Evolutionary conservation across 306 rosid species (phyloP).

Genomic region (Glycine latifolia): DNA sequence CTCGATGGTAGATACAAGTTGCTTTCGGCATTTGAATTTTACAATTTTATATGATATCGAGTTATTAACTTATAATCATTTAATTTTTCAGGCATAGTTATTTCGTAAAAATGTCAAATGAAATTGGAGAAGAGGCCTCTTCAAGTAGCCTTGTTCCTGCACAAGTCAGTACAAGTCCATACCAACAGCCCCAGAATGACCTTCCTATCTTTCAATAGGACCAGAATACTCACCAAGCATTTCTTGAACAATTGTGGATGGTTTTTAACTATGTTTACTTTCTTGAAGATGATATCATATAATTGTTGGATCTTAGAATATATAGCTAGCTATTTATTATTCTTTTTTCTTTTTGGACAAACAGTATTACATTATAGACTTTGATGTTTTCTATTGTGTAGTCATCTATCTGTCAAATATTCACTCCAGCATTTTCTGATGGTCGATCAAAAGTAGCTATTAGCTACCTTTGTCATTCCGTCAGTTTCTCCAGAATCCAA

Average conservation of each 20-base stretch:
- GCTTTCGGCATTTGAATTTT: constrained; percentile 15
- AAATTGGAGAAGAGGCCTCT: constrained; percentile 64
- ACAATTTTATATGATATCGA: constrained; percentile 7
- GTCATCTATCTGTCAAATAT: not conserved
- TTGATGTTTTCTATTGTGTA: constrained; percentile 21
- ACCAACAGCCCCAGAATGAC: constrained; percentile 56
- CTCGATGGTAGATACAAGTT: constrained; percentile 70
- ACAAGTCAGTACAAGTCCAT: constrained; percentile 37
- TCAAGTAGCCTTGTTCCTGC: constrained; percentile 67
- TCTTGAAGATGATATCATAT: constrained; percentile 8
- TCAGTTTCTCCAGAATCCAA: too few species aligned
- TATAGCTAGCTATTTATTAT: not conserved
- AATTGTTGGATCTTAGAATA: constrained; percentile 30
- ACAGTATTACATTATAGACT: not conserved
- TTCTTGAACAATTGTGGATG: not conserved
- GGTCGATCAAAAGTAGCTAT: not conserved
- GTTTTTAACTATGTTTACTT: not conserved
- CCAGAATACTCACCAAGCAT: constrained; percentile 23
- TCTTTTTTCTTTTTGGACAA: not conserved
- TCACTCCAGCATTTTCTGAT: not conserved
- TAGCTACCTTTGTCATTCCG: not conserved
- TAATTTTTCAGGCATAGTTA: constrained; percentile 88
- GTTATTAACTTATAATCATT: constrained; percentile 43
- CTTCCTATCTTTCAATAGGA: constrained; percentile 78
- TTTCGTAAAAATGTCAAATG: constrained; percentile 77